Percentiles rank a stretch among this genome's conserved stretches.
phyloP scores from a whole-genome alignment of 2,329 filamentous ascomycete species.

The Colletotrichum filicis region DNA sequence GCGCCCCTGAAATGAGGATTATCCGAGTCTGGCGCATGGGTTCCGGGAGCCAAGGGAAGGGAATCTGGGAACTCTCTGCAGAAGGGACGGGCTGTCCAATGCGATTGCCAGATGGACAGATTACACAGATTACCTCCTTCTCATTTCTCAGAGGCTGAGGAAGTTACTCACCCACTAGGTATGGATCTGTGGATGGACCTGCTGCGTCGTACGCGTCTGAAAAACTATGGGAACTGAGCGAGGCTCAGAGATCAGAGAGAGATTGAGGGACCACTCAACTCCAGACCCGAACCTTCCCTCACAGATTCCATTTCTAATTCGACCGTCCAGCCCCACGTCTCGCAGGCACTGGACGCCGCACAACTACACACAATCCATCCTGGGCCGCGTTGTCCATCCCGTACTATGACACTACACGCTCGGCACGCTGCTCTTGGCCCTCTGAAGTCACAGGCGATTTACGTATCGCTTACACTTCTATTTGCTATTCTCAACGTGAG shows the following conservation, averaged over 20 bases:
- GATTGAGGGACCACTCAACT: conserved; percentile 2
- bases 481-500: background rate
- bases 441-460: background rate
- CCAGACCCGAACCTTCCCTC: background rate
- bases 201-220: no score
- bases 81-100: conserved; percentile 11
- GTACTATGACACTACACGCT: background rate
- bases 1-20: conserved; percentile 33
- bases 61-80: background rate
- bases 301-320: background rate
- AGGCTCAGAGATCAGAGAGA: background rate
- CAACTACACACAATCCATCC: background rate
- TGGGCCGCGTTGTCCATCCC: background rate
- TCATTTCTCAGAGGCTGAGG: background rate
- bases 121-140: background rate
- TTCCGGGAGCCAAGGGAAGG: conserved; percentile 6
- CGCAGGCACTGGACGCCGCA: background rate
- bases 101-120: background rate
- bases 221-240: background rate
- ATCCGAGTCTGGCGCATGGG: conserved; percentile 29
- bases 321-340: background rate
- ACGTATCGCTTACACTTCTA: background rate
- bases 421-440: background rate
- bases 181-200: background rate
- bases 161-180: background rate